Base-by-base conservation (phyloP, 768 basidiomycete genomes). In the Obba rivulosa region DNA sequence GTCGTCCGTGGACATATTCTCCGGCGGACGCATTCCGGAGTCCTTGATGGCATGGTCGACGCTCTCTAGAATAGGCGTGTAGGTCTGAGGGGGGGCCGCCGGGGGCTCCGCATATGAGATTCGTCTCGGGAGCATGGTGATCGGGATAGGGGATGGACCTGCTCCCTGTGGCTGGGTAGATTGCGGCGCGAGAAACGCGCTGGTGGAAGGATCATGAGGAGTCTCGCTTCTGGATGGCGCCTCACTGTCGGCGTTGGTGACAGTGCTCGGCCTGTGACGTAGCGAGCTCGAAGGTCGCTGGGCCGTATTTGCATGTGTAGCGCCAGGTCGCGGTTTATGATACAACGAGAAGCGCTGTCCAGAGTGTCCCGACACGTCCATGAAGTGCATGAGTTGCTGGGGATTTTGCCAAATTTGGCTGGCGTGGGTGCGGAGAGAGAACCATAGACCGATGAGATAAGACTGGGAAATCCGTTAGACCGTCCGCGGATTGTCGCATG, bases 381-480 rank as follows among this genome's bases (percentile, higher is more conserved):
- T 66, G 2, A 79, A 70, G 34, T 90, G 81, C 45, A 92, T 67
- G 2, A 93, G 73, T 41, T 83, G 85, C 52, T 87, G 92, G 2
- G 94, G 94, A 62, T 98, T 97, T 63, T 98, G 93, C 96, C 96
- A 99, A 57, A 99, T 99, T 63, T 98, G 96, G 13, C 87, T 84
- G 7, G 96, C 96, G 63, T 99, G 96, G 1, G 96, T 99, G 41
- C 92, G 85, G 16, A 99, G 81, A 34, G 96, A 97, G 73, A 99
- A 99, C 96, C 96, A 98, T 1, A 98, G 75, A 31, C 96, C 96
- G 50, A 98, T 80, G 40, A 97, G 79, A 66, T 99, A 99, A 1
- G 96, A 97, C 93, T 97, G 56, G 18, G 16, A 31, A 1, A n/a
- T 37, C 10, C 39, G 34, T 58, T 36, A 60, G 13, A 51, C 17